Evolutionary conservation across 768 basidiomycete species (phyloP), one percentile per base, ranked within the genome.

Genomic region (Megacollybia marginata): DNA sequence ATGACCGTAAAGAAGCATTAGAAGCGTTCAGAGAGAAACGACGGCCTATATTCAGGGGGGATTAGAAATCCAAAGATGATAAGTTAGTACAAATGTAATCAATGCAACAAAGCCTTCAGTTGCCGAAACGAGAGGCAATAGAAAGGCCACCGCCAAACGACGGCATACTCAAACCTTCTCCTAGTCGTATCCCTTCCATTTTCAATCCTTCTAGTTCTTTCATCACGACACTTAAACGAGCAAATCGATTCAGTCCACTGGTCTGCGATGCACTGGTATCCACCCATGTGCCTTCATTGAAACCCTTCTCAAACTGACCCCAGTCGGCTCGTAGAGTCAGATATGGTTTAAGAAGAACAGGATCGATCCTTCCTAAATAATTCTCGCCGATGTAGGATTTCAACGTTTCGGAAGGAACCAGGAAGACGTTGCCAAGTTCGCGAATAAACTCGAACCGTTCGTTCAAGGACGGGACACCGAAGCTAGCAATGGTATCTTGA

Each of bases 361-460:
- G 69, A 55, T 98, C 95, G 56, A 99, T 93, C 15, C 92, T 80
- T 9, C 92, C 92, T 12, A 99, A 83, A 64, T 92, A 91, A 50
- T 85, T 87, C 60, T 96, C 94, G 9, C 86, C 89, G 64, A 98
- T 92, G 69, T 96, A 98, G 4, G 93, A 90, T 57, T 88, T 90
- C 55, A 99, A 78, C 51, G 94, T 90, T 54, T 97, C 93, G 7
- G 95, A 94, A 48, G 86, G 90, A 45, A 99, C 89, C 54, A 98
- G 86, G 76, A 97, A 99, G 55, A 94, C 78, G 60, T 98, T 95
- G 56, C 95, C 96, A 5, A 99, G 82, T 65, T 98, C 94, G 36
- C 94, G 86, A 54, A 98, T 85, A 71, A 98, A 97, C 63, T 98
- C 96, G 69, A 95, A 99, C 19, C 95, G 92, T 63, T 98, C 94